These are phyloP conservation scores for Fraxinus albicans DNA, from an alignment of 305 asterid genomes.

Conservation along the genomic window DNA sequence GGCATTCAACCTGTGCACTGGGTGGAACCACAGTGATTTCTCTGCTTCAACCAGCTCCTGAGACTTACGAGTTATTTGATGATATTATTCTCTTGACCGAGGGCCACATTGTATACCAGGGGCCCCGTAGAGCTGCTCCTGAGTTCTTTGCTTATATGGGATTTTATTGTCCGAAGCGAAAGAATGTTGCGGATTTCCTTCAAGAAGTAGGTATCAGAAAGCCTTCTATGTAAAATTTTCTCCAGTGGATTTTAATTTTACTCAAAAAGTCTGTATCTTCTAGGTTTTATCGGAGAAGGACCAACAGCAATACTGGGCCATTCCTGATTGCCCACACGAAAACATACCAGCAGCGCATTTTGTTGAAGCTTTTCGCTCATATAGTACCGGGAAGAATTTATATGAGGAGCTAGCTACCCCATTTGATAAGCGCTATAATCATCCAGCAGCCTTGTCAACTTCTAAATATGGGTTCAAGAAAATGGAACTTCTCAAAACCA, in stretches of 20 bases:
- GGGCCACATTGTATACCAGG: conserved; percentile 91
- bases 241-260: conserved; percentile 1
- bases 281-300: conserved; percentile 90
- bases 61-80: conserved; percentile 87
- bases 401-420: conserved; percentile 61
- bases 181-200: conserved; percentile 92
- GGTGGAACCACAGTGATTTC: conserved; percentile 82
- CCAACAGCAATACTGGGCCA: conserved; percentile 89
- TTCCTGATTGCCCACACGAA: conserved; percentile 57
- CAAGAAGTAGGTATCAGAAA: conserved; percentile 69
- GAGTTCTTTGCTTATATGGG: conserved; percentile 80
- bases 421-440: conserved; percentile 73
- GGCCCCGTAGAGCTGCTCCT: conserved; percentile 67
- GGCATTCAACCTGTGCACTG: conserved; percentile 75
- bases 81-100: conserved; percentile 82
- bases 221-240: conserved; percentile 12
- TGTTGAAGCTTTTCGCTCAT: conserved; percentile 70
- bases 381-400: conserved; percentile 58
- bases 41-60: conserved; percentile 97
- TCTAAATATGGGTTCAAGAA: conserved; percentile 72
- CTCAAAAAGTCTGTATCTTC: conserved; percentile 28
- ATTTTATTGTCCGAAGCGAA: conserved; percentile 78
- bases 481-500: conserved; percentile 71
- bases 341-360: conserved; percentile 63
- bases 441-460: conserved; percentile 88